Base-by-base conservation (phyloP, 2,329 filamentous ascomycete species). In the Laburnicola sp. region DNA sequence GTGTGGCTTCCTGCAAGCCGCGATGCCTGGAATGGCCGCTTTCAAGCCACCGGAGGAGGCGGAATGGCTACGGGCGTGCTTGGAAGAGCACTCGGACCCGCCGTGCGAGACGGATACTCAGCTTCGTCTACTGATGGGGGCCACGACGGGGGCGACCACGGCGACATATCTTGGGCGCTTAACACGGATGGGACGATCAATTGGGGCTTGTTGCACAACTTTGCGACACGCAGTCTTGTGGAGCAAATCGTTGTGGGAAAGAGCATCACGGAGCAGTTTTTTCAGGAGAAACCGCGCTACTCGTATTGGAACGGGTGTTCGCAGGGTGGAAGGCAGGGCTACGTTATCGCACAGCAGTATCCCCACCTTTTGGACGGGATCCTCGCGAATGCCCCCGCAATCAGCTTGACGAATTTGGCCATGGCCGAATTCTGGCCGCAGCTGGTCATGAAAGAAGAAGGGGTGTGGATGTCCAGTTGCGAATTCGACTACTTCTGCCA, bases 181-280 rank as follows among this genome's bases (percentile, higher is more conserved):
- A 61, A 63, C 3, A 34, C 52, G 4, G 54, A 67, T 32, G 49
- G 61, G 1, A 59, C 57, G 11, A 48, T 71, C 2, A 60, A 72
- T 21, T 66, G 66, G 61, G 48, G 62, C 27, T 45, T 67, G 3
- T 41, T 78, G 4, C 60, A 71, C 8, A 73, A 77, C 44, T 72
- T 75, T 22, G 74, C 70, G 0, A 71, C 65, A 0, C 59, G 68
- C 0, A 69, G 72, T n/a, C 32, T 76, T 7, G 62, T 70, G 3
- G 76, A 78, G 23, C 54, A 64, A 40, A 58, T 68, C 10, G 31
- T 58, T 25, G 58, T 76, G 7, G 72, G 66, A 6, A 75, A 76
- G 52, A 53, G 45, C 23, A 56, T 70, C 23, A 63, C 62, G 4
- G 54, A 66, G 22, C 58, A 63, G 16, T 76, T 65, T 52, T 77